Evolutionary conservation across 768 basidiomycete genomes (phyloP), one percentile per base, ranked within the genome.

Genomic region (Tephrocybe sp.): DNA sequence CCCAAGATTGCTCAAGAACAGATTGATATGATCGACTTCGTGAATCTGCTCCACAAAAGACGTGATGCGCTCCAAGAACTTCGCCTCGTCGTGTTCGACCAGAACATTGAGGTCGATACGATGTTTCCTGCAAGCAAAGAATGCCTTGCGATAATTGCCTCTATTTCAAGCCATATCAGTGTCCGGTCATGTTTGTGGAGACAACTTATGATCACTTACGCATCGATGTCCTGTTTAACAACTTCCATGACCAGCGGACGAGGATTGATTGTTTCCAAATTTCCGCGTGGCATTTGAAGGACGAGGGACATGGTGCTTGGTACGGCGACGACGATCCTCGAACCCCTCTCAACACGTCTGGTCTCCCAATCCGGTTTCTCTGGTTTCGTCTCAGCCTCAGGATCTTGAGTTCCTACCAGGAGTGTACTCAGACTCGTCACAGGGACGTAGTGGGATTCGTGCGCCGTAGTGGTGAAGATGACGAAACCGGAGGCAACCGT

Each of bases 201-300:
- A 40, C 7, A 10, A 21, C 39, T 22, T 22, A 4, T 6, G 8
- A 8, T 31, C 24, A 77, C 84, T 59, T 59, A 92, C 94, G 67
- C 71, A 30, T 86, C 76, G 5, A 97, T 70, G 61, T 94, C 88
- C 45, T 79, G 73, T 43, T 80, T 78, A 1, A 98, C 85, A 4
- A 91, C 85, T 48, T 85, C 79, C 74, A 97, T 82, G 15, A 97
- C 94, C 58, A 99, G 67, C 11, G 94, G 89, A 36, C 97, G 75
- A 3, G 97, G 97, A 59, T 88, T 91, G 45, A 99, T 85, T 1
- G 93, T 97, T 71, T 99, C 97, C 52, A 99, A 62, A 67, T 98
- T 98, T 1, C 97, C 97, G 56, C 97, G 73, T 0, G 95, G 97
- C 95, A 98, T 98, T 68, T 99, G 97, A 9, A 99, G 70, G 0